These are phyloP conservation scores for Zizania latifolia DNA, from an alignment of 176 grass and related monocot species.

Conservation along the genomic window DNA sequence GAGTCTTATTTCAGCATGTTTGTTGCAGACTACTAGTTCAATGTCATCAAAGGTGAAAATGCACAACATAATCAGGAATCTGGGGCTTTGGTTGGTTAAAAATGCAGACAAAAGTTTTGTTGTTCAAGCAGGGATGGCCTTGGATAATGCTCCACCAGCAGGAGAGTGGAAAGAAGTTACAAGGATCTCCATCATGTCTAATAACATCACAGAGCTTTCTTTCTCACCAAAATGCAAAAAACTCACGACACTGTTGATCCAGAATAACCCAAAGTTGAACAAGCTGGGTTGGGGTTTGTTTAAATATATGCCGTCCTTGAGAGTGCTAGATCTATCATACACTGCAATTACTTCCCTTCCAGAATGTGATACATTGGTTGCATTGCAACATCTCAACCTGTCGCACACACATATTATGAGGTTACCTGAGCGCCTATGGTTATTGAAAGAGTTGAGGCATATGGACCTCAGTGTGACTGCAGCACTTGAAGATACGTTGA, in stretches of 20 bases:
- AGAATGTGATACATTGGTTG: conserved; percentile 36
- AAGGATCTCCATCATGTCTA: conserved; percentile 74
- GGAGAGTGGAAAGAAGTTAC: conserved; percentile 22
- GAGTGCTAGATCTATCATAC: conserved; percentile 73
- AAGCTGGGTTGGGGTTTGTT: conserved; percentile 48
- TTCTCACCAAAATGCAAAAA: conserved; percentile 46
- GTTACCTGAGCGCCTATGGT: conserved; percentile 46
- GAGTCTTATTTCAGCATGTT: conserved; percentile 40
- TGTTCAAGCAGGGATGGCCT: conserved; percentile 39
- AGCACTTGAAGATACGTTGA: conserved; percentile 46
- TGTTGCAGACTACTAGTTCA: conserved; percentile 53
- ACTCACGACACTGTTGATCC: conserved; percentile 53
- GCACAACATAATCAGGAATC: conserved; percentile 52
- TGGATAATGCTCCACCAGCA: conserved; percentile 40
- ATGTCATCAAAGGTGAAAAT: conserved; percentile 52
- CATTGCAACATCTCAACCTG: conserved; percentile 57
- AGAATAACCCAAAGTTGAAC: conserved; percentile 62
- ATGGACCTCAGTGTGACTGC: conserved; percentile 64
- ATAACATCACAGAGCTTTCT: conserved; percentile 49
- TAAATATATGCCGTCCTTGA: conserved; percentile 48
- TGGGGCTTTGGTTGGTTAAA: conserved; percentile 39
- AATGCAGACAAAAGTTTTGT: conserved; percentile 37
- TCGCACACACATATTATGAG: conserved; percentile 46
- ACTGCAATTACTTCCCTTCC: conserved; percentile 57
- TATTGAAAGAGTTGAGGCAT: conserved; percentile 62